Conservation (phyloP, 2,329 filamentous ascomycete species). For the Ophiocordyceps unilateralis region DNA sequence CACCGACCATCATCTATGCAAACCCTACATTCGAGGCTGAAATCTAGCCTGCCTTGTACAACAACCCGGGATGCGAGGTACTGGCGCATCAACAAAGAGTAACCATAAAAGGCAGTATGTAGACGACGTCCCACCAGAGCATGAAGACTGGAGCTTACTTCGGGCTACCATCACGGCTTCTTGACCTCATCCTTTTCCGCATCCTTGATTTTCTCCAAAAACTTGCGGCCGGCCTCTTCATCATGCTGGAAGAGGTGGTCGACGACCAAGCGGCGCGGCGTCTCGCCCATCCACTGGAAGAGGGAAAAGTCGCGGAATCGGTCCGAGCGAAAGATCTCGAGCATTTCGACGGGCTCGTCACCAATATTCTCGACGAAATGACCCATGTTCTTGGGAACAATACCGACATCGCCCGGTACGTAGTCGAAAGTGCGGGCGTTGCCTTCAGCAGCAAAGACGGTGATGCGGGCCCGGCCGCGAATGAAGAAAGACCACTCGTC, state of each 20-base stretch:
- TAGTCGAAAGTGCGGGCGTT: slow-evolving; percentile 63
- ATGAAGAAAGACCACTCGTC: slow-evolving; percentile 76
- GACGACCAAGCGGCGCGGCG: slow-evolving; percentile 45
- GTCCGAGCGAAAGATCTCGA: slow-evolving; percentile 58
- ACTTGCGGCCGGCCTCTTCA: slow-evolving; percentile 40
- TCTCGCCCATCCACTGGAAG: slow-evolving; percentile 62
- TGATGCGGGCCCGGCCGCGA: slow-evolving; percentile 51
- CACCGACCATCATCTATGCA: no score
- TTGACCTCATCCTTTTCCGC: slow-evolving; percentile 38
- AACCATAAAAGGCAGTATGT: no score
- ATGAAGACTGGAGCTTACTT: no score
- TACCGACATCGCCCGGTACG: slow-evolving; percentile 55
- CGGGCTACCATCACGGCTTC: slow-evolving; percentile 1
- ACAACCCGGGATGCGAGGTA: no score
- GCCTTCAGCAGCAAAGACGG: slow-evolving; percentile 54
- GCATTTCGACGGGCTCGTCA: slow-evolving; percentile 57
- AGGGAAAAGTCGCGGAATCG: slow-evolving; percentile 57
- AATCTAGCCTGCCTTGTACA: no score
- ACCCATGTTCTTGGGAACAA: slow-evolving; percentile 61
- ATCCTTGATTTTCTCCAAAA: slow-evolving; percentile 42
- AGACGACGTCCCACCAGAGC: no score
- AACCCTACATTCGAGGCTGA: no score
- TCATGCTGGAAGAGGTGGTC: slow-evolving; percentile 51
- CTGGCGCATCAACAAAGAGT: neutral
- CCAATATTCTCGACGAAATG: slow-evolving; percentile 72